A percentile compares a stretch with the other conserved stretches of the same genome.
Conservation (phyloP, 371 early-diverging fungal species). For the Zancudomyces culisetae region DNA sequence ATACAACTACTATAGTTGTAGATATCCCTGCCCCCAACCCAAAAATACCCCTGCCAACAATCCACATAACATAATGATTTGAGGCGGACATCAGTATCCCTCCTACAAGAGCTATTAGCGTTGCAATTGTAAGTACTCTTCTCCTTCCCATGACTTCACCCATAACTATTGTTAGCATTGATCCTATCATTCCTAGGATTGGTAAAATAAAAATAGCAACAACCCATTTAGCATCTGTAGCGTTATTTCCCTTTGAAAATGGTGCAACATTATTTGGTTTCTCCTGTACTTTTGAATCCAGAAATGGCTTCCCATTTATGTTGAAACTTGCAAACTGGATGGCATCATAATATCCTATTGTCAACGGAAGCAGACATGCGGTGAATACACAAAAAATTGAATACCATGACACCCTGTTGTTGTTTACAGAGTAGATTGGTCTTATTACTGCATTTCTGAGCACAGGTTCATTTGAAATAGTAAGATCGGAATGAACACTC, state of each 20-base stretch:
- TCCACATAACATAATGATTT: not conserved
- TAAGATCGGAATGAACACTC: too few relatives aligned
- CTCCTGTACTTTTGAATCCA: not conserved
- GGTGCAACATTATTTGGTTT: not conserved
- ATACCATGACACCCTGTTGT: not conserved
- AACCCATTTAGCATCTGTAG: not conserved
- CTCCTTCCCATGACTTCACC: not conserved
- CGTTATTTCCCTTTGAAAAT: not conserved
- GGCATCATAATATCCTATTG: not conserved
- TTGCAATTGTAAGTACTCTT: not conserved
- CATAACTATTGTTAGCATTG: not conserved
- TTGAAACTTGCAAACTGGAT: not conserved
- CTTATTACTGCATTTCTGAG: too few relatives aligned
- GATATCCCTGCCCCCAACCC: not conserved
- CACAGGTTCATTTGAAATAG: too few relatives aligned
- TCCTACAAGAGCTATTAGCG: not conserved
- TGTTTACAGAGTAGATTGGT: not conserved
- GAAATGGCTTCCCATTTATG: not conserved
- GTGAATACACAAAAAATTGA: not conserved
- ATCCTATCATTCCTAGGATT: not conserved
- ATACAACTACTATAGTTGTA: not conserved
- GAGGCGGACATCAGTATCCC: not conserved
- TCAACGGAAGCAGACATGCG: not conserved
- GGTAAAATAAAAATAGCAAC: not conserved
- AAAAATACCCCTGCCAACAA: not conserved